Conservation (phyloP, 192 early-diverging fungal species). For the Paraglomus brasilianum region DNA sequence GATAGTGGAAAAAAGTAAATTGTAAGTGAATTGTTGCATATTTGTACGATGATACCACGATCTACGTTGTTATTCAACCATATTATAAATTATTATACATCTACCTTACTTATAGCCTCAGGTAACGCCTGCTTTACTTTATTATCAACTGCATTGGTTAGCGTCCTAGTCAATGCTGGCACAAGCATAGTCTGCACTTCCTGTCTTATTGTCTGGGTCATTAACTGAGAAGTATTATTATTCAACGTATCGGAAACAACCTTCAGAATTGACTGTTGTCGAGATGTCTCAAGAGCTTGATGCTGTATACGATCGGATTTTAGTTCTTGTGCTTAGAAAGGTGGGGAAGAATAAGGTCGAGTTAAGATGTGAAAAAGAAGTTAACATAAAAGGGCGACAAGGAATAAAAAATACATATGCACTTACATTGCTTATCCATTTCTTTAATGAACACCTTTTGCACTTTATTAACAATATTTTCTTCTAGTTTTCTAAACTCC, state of each 20-base stretch:
- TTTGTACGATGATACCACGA: too few relatives aligned
- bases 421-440: conserved; percentile 34
- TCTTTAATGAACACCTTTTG: conserved; percentile 32
- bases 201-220: conserved; percentile 46
- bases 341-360: neutral
- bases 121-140: conserved; percentile 36
- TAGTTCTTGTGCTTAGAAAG: conserved; percentile 29
- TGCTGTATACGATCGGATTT: conserved; percentile 33
- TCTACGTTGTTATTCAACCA: neutral
- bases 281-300: conserved; percentile 41
- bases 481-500: conserved; percentile 34
- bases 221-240: conserved; percentile 46
- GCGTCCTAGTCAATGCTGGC: conserved; percentile 42
- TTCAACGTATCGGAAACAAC: conserved; percentile 45
- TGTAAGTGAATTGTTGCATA: neutral
- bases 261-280: conserved; percentile 48
- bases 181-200: conserved; percentile 46
- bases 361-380: neutral
- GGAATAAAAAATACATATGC: neutral
- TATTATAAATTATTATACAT: neutral
- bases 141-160: conserved; percentile 43
- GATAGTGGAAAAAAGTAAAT: neutral
- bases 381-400: neutral
- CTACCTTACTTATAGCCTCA: conserved; percentile 44
- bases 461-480: conserved; percentile 33